Percentiles rank a stretch among this genome's conserved stretches.
Conservation (phyloP, 805 yeast species). For the Dipodascus geniculatus region DNA sequence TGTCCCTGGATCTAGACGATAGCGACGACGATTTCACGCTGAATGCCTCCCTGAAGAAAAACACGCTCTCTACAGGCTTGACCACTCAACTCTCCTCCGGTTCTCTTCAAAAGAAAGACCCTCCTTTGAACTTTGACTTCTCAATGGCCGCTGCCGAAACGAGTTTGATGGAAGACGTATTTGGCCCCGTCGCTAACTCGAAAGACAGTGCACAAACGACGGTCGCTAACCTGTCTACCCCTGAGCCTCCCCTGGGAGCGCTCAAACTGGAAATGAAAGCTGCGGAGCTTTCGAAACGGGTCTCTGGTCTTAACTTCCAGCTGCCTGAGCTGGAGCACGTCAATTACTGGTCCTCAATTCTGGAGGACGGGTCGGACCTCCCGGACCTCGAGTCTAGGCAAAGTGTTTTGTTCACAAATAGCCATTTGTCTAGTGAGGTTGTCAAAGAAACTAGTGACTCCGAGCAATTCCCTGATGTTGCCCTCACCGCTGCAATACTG, state of each 20-base stretch:
- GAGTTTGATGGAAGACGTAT: background rate
- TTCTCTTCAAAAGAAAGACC: background rate
- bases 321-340: conserved; percentile 1
- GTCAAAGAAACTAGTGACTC: too few relatives aligned
- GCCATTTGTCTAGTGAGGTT: too few relatives aligned
- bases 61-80: background rate
- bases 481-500: background rate
- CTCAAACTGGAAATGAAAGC: background rate
- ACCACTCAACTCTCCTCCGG: background rate
- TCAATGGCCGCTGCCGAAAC: background rate
- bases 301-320: background rate
- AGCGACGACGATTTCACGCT: background rate
- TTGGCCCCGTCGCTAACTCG: background rate
- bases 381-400: too few relatives aligned
- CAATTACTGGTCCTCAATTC: background rate
- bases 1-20: background rate
- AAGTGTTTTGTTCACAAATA: too few relatives aligned
- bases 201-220: background rate
- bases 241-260: background rate
- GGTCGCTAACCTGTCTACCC: background rate
- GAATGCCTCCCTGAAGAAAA: background rate
- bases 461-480: too few relatives aligned
- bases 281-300: background rate
- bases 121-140: background rate
- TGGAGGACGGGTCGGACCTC: background rate